A percentile compares a stretch with the other conserved stretches of the same genome.
Conservation (phyloP, 768 basidiomycete species). For the Pisolithus microcarpus region DNA sequence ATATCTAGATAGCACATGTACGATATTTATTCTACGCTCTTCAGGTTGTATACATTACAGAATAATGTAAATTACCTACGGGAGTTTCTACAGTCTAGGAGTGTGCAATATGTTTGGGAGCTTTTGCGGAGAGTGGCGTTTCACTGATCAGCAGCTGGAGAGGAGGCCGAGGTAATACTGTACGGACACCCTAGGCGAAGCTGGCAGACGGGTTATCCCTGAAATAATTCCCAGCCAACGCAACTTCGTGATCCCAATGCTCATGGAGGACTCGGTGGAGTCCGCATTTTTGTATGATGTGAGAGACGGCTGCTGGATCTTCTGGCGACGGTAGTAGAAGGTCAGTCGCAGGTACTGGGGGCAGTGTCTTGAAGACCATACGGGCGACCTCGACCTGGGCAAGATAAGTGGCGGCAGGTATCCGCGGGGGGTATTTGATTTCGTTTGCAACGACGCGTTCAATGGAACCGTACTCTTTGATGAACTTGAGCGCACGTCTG, state of each 20-base stretch:
- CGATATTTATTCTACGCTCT: no score
- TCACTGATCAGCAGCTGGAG: no score
- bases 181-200: not conserved
- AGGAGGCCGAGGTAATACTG: no score
- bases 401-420: slow-evolving; percentile 48
- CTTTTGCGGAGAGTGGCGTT: no score
- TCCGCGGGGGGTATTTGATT: slow-evolving; percentile 44
- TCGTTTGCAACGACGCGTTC: slow-evolving; percentile 55
- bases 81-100: no score
- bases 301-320: slow-evolving; percentile 37
- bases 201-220: slow-evolving; percentile 46
- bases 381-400: slow-evolving; percentile 58
- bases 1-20: no score
- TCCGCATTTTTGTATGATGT: slow-evolving; percentile 44
- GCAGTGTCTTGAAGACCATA: slow-evolving; percentile 56
- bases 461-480: slow-evolving; percentile 64
- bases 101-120: no score
- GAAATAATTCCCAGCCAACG: slow-evolving; percentile 61
- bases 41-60: no score
- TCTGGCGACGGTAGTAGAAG: slow-evolving; percentile 29
- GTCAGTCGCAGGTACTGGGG: slow-evolving; percentile 46
- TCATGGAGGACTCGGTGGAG: slow-evolving; percentile 36
- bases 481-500: slow-evolving; percentile 65
- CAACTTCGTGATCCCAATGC: slow-evolving; percentile 38
- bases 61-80: no score